Evolutionary conservation across 1,284 basidiomycete species (phyloP).

Genomic region (Leucoagaricus sp.): DNA sequence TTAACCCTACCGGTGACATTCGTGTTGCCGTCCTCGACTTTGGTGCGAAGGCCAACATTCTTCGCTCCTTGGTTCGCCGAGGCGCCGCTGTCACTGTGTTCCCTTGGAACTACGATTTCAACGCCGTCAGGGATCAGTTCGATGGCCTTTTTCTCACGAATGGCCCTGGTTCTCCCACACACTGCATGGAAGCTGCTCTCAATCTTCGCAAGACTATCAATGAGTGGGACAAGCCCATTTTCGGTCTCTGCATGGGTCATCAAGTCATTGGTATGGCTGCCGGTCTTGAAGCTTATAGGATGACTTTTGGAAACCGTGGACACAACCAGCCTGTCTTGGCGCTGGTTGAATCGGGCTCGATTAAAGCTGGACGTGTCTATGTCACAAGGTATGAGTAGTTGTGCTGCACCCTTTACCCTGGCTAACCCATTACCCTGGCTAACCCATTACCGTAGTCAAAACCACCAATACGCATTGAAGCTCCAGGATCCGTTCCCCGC

Average conservation of each 20-base stretch:
- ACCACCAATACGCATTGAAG: conserved; percentile 94
- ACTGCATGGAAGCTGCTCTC: conserved; percentile 85
- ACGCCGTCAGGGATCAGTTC: conserved; percentile 84
- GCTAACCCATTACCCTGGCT: conserved; percentile 13
- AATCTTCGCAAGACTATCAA: conserved; percentile 80
- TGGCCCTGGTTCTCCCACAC: conserved; percentile 92
- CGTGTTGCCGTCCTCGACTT: conserved; percentile 97
- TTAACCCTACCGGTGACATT: conserved; percentile 88
- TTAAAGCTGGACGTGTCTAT: conserved; percentile 95
- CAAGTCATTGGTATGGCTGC: conserved; percentile 97
- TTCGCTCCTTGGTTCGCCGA: conserved; percentile 89
- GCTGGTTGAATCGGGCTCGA: conserved; percentile 85
- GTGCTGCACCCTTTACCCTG: background rate
- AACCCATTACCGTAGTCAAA: conserved; percentile 59
- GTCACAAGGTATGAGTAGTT: conserved; percentile 83
- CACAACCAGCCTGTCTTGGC: conserved; percentile 99
- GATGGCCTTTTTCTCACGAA: conserved; percentile 98
- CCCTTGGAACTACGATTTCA: conserved; percentile 98
- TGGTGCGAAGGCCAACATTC: conserved; percentile 96
- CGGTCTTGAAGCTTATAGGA: conserved; percentile 93
- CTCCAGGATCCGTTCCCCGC: conserved; percentile 91
- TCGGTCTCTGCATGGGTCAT: conserved; percentile 99
- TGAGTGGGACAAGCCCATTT: conserved; percentile 93
- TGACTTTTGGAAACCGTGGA: conserved; percentile 98
- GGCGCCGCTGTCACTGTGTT: conserved; percentile 93